These are phyloP conservation scores for Firmiana major DNA, from an alignment of 345 rosid species.

Conservation along the genomic window DNA sequence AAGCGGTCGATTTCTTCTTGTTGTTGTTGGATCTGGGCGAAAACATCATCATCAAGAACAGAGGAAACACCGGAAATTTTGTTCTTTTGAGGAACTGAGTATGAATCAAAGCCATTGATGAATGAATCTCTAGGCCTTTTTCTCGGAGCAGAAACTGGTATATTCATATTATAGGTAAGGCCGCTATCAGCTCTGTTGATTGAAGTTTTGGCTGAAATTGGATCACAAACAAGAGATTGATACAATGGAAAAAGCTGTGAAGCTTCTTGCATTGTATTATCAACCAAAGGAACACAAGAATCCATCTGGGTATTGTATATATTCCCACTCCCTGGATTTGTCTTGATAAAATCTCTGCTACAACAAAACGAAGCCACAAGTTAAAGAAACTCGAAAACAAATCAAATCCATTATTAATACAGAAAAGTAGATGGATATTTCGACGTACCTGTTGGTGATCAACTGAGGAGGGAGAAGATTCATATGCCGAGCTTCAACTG, in stretches of 20 bases:
- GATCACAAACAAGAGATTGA: conserved; percentile 40
- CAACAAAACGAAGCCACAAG: background rate
- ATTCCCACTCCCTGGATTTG: conserved; percentile 29
- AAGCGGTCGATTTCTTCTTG: conserved; percentile 53
- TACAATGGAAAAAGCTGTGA: conserved; percentile 22
- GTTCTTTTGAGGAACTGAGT: conserved; percentile 32
- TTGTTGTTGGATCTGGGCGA: conserved; percentile 51
- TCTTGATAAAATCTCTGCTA: conserved; percentile 44
- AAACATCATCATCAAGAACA: conserved; percentile 32
- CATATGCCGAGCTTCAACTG: conserved; percentile 49
- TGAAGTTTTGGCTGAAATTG: conserved; percentile 27
- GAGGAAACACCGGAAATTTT: conserved; percentile 30
- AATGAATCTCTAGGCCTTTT: conserved; percentile 47
- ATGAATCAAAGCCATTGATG: conserved; percentile 27
- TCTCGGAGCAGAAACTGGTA: conserved; percentile 23
- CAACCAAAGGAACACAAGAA: conserved; percentile 23
- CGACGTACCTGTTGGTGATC: conserved; percentile 32
- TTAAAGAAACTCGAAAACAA: background rate
- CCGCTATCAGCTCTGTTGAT: conserved; percentile 48
- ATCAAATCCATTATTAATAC: background rate
- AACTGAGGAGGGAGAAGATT: conserved; percentile 44
- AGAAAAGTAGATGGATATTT: background rate
- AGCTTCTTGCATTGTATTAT: conserved; percentile 26
- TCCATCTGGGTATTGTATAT: conserved; percentile 40
- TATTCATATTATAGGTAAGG: conserved; percentile 41